Conservation (phyloP, 2,329 filamentous ascomycete species). For the Talaromyces atroroseus region DNA sequence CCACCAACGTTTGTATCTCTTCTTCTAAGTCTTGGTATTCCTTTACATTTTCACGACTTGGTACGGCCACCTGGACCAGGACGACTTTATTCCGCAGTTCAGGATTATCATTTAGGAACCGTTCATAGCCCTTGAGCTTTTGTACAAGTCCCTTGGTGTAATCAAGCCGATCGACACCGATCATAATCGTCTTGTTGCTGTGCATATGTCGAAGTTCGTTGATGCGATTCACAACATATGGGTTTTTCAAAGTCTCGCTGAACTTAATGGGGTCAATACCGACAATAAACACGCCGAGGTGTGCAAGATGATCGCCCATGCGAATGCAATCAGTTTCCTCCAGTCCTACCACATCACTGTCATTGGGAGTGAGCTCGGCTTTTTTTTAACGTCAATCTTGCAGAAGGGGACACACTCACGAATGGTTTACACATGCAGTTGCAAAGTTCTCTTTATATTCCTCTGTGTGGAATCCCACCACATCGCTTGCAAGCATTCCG, state of each 20-base stretch:
- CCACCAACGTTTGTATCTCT: conserved; percentile 86
- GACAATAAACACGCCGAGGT: conserved; percentile 85
- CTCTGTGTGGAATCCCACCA: conserved; percentile 96
- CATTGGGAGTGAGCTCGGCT: neutral
- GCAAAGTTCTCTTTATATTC: conserved; percentile 90
- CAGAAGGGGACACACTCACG: conserved; percentile 68
- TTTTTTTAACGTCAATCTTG: conserved; percentile 68
- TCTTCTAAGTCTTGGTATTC: conserved; percentile 90
- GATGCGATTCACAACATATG: conserved; percentile 74
- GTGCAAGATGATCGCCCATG: conserved; percentile 56
- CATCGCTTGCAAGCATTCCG: conserved; percentile 78
- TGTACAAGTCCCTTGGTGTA: conserved; percentile 96
- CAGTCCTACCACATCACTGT: no score
- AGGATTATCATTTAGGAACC: conserved; percentile 85
- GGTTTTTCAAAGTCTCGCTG: conserved; percentile 69
- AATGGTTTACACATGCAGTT: conserved; percentile 77
- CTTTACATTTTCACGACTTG: conserved; percentile 76
- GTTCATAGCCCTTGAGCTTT: conserved; percentile 85
- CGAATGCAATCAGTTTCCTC: no score
- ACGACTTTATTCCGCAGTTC: conserved; percentile 92
- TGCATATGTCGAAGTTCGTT: conserved; percentile 73
- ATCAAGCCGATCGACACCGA: conserved; percentile 87
- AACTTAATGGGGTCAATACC: conserved; percentile 95
- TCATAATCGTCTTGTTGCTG: conserved; percentile 81
- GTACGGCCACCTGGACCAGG: conserved; percentile 86